A percentile compares a stretch with the other conserved stretches of the same genome.
phyloP scores from a whole-genome alignment of 2,329 filamentous ascomycete genomes.

The Pseudogymnoascus sp. region DNA sequence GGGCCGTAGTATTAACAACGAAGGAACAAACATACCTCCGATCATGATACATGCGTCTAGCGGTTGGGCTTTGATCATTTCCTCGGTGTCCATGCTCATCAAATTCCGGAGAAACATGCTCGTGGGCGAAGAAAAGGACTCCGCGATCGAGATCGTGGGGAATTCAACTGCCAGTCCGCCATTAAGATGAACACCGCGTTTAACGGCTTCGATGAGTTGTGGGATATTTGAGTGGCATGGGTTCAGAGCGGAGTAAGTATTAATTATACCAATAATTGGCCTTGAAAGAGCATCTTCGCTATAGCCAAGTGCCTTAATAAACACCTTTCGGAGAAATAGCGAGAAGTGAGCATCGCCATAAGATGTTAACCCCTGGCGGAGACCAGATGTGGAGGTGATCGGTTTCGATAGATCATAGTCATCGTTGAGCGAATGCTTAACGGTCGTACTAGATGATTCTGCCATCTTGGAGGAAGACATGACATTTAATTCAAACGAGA shows the following conservation, averaged over 20 bases:
- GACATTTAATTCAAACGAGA: neutral
- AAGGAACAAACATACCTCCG: slow-evolving; percentile 44
- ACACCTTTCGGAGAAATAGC: slow-evolving; percentile 67
- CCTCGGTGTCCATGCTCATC: slow-evolving; percentile 76
- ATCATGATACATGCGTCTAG: slow-evolving; percentile 63
- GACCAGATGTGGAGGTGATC: slow-evolving; percentile 45
- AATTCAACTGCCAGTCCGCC: slow-evolving; percentile 67
- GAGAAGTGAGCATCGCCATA: slow-evolving; percentile 73
- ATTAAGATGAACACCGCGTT: slow-evolving; percentile 59
- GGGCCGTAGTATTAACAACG: neutral
- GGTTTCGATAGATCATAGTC: slow-evolving; percentile 56
- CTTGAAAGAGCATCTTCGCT: slow-evolving; percentile 63
- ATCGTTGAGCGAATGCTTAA: neutral
- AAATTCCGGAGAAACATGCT: slow-evolving; percentile 70
- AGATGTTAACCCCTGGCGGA: slow-evolving; percentile 58
- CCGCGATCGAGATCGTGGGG: slow-evolving; percentile 66
- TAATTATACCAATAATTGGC: slow-evolving; percentile 69
- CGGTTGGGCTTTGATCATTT: slow-evolving; percentile 69
- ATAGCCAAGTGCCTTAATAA: slow-evolving; percentile 71
- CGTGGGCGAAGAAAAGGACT: slow-evolving; percentile 63
- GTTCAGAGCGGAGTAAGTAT: slow-evolving; percentile 68
- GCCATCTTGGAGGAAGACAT: neutral
- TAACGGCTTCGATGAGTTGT: slow-evolving; percentile 64
- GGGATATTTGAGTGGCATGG: slow-evolving; percentile 68
- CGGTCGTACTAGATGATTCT: neutral